These are phyloP conservation scores for Cochlearia excelsa DNA, from an alignment of 345 rosid genomes.

Conservation along the genomic window DNA sequence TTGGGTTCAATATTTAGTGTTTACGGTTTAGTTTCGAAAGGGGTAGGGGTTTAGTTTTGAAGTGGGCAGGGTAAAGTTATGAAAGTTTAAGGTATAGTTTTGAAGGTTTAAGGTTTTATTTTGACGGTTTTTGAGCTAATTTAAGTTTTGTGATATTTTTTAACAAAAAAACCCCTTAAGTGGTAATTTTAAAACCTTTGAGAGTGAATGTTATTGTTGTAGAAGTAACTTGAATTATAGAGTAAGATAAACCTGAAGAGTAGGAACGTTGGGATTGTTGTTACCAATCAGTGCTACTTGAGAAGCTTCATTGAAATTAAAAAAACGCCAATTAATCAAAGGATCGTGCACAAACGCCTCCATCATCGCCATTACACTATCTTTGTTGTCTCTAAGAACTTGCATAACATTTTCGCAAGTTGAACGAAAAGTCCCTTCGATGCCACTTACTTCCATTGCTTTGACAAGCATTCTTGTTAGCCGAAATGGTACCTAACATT, in stretches of 20 bases:
- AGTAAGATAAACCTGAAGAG: constrained; percentile 62
- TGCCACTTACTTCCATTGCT: constrained; percentile 99
- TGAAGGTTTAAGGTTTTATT: no score
- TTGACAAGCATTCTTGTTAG: constrained; percentile 99
- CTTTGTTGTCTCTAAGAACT: constrained; percentile 84
- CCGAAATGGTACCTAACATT: constrained; percentile 80
- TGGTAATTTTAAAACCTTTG: no score
- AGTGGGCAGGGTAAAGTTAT: no score
- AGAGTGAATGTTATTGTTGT: no score
- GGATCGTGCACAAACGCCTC: constrained; percentile 99
- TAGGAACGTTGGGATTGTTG: constrained; percentile 55
- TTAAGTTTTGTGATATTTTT: no score
- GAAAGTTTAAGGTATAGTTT: no score
- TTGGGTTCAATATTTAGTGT: no score
- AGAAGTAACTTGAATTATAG: no score
- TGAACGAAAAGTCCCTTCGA: constrained; percentile 90
- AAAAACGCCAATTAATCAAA: constrained; percentile 97
- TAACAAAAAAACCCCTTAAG: no score
- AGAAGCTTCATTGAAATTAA: constrained; percentile 94
- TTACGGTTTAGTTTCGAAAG: no score
- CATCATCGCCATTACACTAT: constrained; percentile 99
- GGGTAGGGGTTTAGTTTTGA: no score
- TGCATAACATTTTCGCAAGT: constrained; percentile 98
- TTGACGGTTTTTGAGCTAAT: no score
- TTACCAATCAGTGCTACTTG: constrained; percentile 70